phyloP scores from a whole-genome alignment of 768 basidiomycete genomes.

The Mycena belliarum region DNA sequence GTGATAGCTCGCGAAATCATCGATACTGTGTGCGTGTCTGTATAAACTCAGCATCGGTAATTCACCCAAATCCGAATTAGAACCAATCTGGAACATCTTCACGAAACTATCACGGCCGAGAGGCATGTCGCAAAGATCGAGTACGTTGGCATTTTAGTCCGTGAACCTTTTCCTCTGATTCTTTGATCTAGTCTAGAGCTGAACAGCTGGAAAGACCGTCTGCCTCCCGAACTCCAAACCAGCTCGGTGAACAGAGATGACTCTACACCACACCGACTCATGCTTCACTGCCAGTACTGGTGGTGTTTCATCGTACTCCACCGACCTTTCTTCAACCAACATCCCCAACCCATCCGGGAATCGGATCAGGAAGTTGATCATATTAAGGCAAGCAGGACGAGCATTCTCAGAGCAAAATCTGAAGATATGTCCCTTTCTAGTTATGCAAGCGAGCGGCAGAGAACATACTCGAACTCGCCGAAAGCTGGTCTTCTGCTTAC shows the following conservation, averaged over 20 bases:
- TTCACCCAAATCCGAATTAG: neutral
- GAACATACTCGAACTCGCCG: conserved; percentile 34
- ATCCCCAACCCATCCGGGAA: neutral
- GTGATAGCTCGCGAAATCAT: conserved; percentile 33
- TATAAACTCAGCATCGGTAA: too few species aligned
- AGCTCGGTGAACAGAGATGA: conserved; percentile 26
- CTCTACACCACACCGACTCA: conserved; percentile 30
- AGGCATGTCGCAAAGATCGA: conserved; percentile 23
- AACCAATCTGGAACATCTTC: neutral
- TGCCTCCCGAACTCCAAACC: conserved; percentile 31
- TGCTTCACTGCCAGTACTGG: conserved; percentile 37
- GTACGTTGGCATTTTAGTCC: too few species aligned
- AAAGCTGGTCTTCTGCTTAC: conserved; percentile 36
- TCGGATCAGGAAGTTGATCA: conserved; percentile 18
- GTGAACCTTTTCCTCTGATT: too few species aligned
- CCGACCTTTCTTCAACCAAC: conserved; percentile 30
- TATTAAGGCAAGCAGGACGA: conserved; percentile 6
- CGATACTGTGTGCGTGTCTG: conserved; percentile 33
- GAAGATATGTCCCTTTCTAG: conserved; percentile 11
- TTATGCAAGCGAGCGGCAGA: conserved; percentile 37
- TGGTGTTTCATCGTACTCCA: conserved; percentile 40
- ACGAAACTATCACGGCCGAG: conserved; percentile 4
- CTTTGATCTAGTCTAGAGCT: conserved; percentile 9
- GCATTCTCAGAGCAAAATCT: too few species aligned
- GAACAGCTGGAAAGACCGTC: conserved; percentile 27